Percentiles rank a stretch among this genome's conserved stretches.
These are phyloP conservation scores for Naumovozyma baii DNA, from an alignment of 805 yeast species.

Conservation along the genomic window DNA sequence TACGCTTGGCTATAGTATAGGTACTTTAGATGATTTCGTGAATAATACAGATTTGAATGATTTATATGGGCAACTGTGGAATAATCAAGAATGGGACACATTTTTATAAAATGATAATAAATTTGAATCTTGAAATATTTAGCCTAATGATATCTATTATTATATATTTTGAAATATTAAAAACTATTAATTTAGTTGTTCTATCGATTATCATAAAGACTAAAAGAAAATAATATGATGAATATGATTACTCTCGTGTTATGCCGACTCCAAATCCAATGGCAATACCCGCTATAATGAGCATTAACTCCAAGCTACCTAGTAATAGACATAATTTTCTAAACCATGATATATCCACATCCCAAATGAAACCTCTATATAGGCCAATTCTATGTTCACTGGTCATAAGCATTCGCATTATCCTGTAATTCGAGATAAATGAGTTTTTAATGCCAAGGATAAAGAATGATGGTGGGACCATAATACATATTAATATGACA, in stretches of 20 bases:
- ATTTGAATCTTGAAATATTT: neutral
- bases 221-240: neutral
- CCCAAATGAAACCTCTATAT: conserved; percentile 24
- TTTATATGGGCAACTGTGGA: conserved; percentile 23
- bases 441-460: conserved; percentile 14
- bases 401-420: conserved; percentile 17
- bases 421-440: conserved; percentile 9
- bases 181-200: no score
- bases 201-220: neutral
- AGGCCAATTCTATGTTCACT: conserved; percentile 14
- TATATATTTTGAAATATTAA: neutral
- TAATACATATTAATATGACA: conserved; percentile 12
- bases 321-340: conserved; percentile 25
- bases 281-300: conserved; percentile 34
- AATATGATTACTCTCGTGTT: conserved; percentile 1
- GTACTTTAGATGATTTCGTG: conserved; percentile 24
- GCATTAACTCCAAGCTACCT: conserved; percentile 23
- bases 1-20: conserved; percentile 11
- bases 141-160: neutral
- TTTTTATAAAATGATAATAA: neutral
- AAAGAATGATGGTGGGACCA: conserved; percentile 25
- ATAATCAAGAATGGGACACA: conserved; percentile 4
- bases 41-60: conserved; percentile 22
- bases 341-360: conserved; percentile 21
- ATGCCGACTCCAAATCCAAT: conserved; percentile 39